These are phyloP conservation scores for Bassia scoparia DNA, from an alignment of 148 eudicot genomes.

Conservation along the genomic window DNA sequence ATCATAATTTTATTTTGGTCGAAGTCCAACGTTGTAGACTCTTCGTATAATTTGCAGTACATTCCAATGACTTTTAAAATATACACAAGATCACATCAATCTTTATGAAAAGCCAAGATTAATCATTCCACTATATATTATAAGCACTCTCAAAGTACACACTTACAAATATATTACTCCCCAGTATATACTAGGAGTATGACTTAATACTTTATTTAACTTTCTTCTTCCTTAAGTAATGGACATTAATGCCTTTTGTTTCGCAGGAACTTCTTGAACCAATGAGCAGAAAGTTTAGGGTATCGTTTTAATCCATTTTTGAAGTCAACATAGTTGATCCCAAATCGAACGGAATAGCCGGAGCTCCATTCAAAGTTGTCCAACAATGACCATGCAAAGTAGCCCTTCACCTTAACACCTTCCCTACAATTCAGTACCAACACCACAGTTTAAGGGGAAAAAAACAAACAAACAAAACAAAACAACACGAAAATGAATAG, in stretches of 20 bases:
- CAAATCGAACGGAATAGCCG: slow-evolving; percentile 30
- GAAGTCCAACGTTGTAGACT: too few species aligned
- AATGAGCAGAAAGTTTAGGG: slow-evolving; percentile 30
- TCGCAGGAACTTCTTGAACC: slow-evolving; percentile 33
- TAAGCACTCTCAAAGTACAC: background rate
- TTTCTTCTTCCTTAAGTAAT: background rate
- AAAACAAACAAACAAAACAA: background rate
- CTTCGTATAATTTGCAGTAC: too few species aligned
- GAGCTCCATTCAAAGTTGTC: slow-evolving; percentile 34
- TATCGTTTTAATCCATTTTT: slow-evolving; percentile 26
- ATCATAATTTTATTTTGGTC: too few species aligned
- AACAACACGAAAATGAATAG: background rate
- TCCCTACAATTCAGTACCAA: slow-evolving; percentile 13
- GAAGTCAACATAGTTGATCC: slow-evolving; percentile 31
- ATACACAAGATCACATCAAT: background rate
- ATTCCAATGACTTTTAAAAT: background rate
- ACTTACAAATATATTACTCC: too few species aligned
- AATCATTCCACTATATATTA: background rate
- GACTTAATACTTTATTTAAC: too few species aligned
- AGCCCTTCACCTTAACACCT: slow-evolving; percentile 31
- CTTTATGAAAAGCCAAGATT: background rate
- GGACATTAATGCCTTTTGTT: background rate
- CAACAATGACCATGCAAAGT: slow-evolving; percentile 35
- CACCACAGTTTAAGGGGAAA: too few species aligned
- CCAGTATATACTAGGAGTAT: background rate